These are phyloP conservation scores for Ascochyta koolunga DNA, from an alignment of 2,329 filamentous ascomycete genomes.

Conservation along the genomic window DNA sequence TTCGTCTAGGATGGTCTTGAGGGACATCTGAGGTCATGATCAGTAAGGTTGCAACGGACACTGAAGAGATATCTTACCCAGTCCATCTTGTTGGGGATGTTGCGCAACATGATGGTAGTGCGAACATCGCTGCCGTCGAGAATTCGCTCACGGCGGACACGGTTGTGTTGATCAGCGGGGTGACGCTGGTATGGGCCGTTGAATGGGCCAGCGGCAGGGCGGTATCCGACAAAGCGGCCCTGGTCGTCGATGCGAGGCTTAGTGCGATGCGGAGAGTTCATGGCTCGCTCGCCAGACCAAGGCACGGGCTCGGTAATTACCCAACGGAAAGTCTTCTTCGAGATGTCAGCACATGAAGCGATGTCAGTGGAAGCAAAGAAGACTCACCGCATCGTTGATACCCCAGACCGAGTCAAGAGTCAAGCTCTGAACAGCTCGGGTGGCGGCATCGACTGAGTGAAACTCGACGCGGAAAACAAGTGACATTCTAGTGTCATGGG, in stretches of 20 bases:
- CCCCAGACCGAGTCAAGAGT: constrained; percentile 18
- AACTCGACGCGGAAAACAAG: constrained; percentile 42
- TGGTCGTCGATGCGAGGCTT: constrained; percentile 31
- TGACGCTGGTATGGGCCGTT: constrained; percentile 19
- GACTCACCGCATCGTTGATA: constrained; percentile 22
- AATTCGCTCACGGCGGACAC: constrained; percentile 48
- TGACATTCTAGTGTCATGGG: constrained; percentile 20
- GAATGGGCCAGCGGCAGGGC: constrained; percentile 7
- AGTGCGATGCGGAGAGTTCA: constrained; percentile 28
- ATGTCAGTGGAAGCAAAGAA: background rate
- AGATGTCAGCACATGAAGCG: constrained; percentile 21
- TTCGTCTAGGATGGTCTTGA: constrained; percentile 80
- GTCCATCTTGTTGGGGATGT: constrained; percentile 92
- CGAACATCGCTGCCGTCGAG: constrained; percentile 55
- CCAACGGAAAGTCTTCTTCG: constrained; percentile 34
- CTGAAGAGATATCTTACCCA: constrained; percentile 43
- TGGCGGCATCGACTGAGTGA: constrained; percentile 35
- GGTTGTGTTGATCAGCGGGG: constrained; percentile 45
- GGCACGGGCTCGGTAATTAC: constrained; percentile 16
- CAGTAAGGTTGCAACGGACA: constrained; percentile 13
- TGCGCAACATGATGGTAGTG: constrained; percentile 82
- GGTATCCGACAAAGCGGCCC: constrained; percentile 29
- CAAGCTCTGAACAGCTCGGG: constrained; percentile 32
- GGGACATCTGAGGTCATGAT: constrained; percentile 35
- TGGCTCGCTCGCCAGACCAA: constrained; percentile 29